phyloP scores from a whole-genome alignment of 768 basidiomycete genomes.

The Rhodotorula paludigena region DNA sequence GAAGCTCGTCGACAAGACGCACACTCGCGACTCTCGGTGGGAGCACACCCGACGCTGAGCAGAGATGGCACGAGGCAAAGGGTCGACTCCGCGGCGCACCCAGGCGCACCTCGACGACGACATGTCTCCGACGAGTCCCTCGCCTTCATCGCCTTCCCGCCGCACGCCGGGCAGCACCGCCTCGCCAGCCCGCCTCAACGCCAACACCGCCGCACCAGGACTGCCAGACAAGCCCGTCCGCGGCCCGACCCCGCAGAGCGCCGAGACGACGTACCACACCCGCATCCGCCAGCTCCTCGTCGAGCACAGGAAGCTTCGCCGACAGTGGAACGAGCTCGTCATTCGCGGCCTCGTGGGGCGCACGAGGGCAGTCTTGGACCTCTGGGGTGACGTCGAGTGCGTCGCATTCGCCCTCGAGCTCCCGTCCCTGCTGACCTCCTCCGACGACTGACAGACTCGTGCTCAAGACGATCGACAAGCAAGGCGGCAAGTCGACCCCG shows the following conservation, averaged over 20 bases:
- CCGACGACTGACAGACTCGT: not conserved
- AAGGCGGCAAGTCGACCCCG: not conserved
- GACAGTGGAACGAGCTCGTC: constrained; percentile 34
- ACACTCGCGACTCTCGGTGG: no score
- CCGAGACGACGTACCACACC: constrained; percentile 33
- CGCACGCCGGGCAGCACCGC: not conserved
- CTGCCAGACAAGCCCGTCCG: constrained; percentile 7
- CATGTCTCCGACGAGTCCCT: constrained; percentile 15
- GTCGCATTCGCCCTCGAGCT: not conserved
- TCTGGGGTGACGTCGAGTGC: constrained; percentile 38
- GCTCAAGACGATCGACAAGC: constrained; percentile 20
- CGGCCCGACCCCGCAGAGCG: constrained; percentile 10
- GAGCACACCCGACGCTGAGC: no score
- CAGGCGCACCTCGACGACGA: constrained; percentile 13
- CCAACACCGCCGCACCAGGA: not conserved
- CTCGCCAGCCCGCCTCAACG: not conserved
- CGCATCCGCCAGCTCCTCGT: constrained; percentile 20
- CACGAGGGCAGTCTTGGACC: constrained; percentile 25
- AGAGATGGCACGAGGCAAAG: constrained; percentile 6
- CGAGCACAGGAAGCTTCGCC: constrained; percentile 27
- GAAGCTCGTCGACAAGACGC: not conserved
- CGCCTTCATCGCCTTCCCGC: constrained; percentile 13
- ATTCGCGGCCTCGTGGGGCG: constrained; percentile 29
- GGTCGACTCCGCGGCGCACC: constrained; percentile 12
- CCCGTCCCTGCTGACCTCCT: not conserved